Percentiles rank a stretch among this genome's conserved stretches.
Conservation (phyloP, 345 rosid genomes). For the Iberis pinnata region DNA sequence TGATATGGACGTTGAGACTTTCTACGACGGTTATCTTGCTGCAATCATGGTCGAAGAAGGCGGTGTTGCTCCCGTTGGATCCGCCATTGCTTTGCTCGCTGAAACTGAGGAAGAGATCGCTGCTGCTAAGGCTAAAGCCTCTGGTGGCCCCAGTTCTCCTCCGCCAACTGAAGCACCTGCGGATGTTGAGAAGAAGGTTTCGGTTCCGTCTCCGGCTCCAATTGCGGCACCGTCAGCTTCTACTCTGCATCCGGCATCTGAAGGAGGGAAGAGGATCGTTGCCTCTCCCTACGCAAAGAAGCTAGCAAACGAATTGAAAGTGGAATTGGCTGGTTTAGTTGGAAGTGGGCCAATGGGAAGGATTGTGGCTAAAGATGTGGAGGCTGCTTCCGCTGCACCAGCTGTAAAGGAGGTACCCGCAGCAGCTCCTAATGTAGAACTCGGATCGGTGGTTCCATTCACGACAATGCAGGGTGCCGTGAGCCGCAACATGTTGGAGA, state of each 20-base stretch:
- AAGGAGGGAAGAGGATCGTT: slow-evolving; percentile 78
- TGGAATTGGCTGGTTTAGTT: slow-evolving; percentile 51
- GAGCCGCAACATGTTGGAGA: slow-evolving; percentile 79
- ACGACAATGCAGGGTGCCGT: slow-evolving; percentile 89
- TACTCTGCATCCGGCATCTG: slow-evolving; percentile 52
- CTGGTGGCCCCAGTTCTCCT: slow-evolving; percentile 3
- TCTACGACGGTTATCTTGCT: slow-evolving; percentile 86
- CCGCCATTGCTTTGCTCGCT: slow-evolving; percentile 87
- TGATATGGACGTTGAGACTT: slow-evolving; percentile 97
- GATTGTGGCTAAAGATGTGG: slow-evolving; percentile 94
- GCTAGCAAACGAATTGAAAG: slow-evolving; percentile 75
- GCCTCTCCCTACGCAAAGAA: slow-evolving; percentile 90
- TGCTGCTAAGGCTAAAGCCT: slow-evolving; percentile 61
- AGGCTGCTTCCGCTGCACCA: slow-evolving; percentile 36
- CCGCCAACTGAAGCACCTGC: slow-evolving; percentile 1
- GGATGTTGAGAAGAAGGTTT: slow-evolving; percentile 16
- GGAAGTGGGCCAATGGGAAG: slow-evolving; percentile 88
- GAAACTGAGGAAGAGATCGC: slow-evolving; percentile 67
- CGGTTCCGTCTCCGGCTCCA: not conserved
- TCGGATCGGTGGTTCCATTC: slow-evolving; percentile 68
- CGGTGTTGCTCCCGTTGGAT: slow-evolving; percentile 84
- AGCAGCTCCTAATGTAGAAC: slow-evolving; percentile 31
- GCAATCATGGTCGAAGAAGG: slow-evolving; percentile 95
- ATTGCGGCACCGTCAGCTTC: slow-evolving; percentile 41
- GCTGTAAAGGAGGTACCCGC: slow-evolving; percentile 20